These are phyloP conservation scores for Flaveria floridana DNA, from an alignment of 140 eudicot genomes.

Conservation along the genomic window DNA sequence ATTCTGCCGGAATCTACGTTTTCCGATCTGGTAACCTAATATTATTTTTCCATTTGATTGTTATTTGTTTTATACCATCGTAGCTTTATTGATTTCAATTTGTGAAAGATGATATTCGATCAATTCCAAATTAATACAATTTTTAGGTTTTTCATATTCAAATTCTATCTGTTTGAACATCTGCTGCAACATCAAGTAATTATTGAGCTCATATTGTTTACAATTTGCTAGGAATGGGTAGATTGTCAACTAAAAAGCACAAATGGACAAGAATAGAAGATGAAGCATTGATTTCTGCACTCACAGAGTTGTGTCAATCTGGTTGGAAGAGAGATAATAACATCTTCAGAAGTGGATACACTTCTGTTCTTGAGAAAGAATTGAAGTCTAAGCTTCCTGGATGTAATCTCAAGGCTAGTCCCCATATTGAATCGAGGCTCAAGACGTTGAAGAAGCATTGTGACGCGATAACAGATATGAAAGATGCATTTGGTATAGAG, in stretches of 20 bases:
- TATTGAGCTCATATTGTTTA: background rate
- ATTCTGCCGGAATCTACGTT: slow-evolving; percentile 27
- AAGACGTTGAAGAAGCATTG: slow-evolving; percentile 47
- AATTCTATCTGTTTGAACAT: background rate
- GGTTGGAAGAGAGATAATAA: slow-evolving; percentile 49
- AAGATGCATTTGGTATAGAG: slow-evolving; percentile 34
- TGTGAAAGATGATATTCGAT: background rate
- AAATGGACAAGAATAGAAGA: slow-evolving; percentile 50
- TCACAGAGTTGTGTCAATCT: slow-evolving; percentile 40
- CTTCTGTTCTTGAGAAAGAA: slow-evolving; percentile 43
- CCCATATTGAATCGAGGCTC: slow-evolving; percentile 51
- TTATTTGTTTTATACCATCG: background rate
- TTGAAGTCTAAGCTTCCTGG: slow-evolving; percentile 49
- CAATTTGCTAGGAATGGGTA: slow-evolving; percentile 41
- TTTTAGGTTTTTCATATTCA: background rate
- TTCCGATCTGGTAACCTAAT: slow-evolving; percentile 14
- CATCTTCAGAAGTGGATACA: slow-evolving; percentile 44
- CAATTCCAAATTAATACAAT: background rate
- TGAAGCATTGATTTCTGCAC: slow-evolving; percentile 47
- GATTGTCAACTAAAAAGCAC: slow-evolving; percentile 30
- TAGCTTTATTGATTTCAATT: background rate
- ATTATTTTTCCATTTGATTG: too few species aligned
- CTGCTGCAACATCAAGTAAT: too few species aligned
- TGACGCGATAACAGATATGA: slow-evolving; percentile 49
- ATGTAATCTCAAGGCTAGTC: slow-evolving; percentile 45